phyloP scores from a whole-genome alignment of 1,284 basidiomycete species.

The Thelephora terrestris region DNA sequence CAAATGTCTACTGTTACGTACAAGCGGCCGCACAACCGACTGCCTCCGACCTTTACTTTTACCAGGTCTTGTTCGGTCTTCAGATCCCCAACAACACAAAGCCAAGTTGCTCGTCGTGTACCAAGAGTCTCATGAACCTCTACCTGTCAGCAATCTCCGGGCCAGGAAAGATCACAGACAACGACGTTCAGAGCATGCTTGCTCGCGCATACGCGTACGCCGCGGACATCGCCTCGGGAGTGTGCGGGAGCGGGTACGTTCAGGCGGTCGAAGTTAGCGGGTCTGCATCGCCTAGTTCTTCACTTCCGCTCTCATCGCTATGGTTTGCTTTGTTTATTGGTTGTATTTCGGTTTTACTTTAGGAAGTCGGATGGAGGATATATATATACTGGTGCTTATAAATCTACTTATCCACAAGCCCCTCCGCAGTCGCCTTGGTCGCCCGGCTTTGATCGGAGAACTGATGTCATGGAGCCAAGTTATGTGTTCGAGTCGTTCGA shows the following conservation, averaged over 20 bases:
- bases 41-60: slow-evolving; percentile 57
- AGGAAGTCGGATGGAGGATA: no score
- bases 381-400: no score
- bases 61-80: slow-evolving; percentile 49
- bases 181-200: slow-evolving; percentile 18
- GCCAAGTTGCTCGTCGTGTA: slow-evolving; percentile 50
- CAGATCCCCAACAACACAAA: slow-evolving; percentile 34
- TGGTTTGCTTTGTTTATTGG: no score
- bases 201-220: slow-evolving; percentile 30
- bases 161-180: slow-evolving; percentile 2
- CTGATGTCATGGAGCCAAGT: no score
- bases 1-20: slow-evolving; percentile 61
- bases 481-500: no score
- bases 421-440: no score
- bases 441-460: no score
- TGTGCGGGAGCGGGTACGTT: slow-evolving; percentile 28
- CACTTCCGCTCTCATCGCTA: no score
- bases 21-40: slow-evolving; percentile 40
- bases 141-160: slow-evolving; percentile 24
- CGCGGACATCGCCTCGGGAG: slow-evolving; percentile 20
- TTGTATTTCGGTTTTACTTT: no score
- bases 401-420: no score
- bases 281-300: no score
- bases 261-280: neutral
- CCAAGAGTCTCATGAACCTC: slow-evolving; percentile 38